phyloP scores from a whole-genome alignment of 768 basidiomycete species.

The Tricholoma sp. region DNA sequence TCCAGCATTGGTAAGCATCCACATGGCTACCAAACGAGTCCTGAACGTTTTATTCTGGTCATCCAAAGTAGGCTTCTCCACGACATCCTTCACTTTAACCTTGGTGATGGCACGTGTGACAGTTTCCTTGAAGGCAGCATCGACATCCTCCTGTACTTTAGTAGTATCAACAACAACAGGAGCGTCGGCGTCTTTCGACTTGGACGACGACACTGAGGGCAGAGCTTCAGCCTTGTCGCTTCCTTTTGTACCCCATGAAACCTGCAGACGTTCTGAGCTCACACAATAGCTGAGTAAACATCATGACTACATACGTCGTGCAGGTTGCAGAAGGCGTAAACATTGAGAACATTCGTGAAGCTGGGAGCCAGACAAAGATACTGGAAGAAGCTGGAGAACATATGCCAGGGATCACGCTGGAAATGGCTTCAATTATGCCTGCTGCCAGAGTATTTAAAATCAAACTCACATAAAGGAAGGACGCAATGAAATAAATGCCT shows the following conservation, averaged over 20 bases:
- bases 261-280: slow-evolving; percentile 31
- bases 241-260: slow-evolving; percentile 94
- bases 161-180: slow-evolving; percentile 84
- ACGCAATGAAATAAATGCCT: slow-evolving; percentile 81
- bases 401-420: slow-evolving; percentile 95
- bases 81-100: slow-evolving; percentile 54
- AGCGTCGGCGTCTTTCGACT: slow-evolving; percentile 66
- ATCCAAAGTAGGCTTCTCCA: slow-evolving; percentile 81
- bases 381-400: slow-evolving; percentile 92
- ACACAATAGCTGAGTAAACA: not conserved
- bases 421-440: not conserved
- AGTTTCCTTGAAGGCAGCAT: slow-evolving; percentile 87
- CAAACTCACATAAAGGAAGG: slow-evolving; percentile 74
- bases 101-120: slow-evolving; percentile 84
- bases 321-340: slow-evolving; percentile 96
- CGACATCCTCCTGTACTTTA: slow-evolving; percentile 81
- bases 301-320: slow-evolving; percentile 58
- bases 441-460: not conserved
- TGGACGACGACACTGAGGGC: slow-evolving; percentile 84
- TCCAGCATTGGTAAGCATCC: slow-evolving; percentile 71
- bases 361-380: slow-evolving; percentile 87
- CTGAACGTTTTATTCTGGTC: slow-evolving; percentile 92
- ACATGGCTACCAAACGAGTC: slow-evolving; percentile 76
- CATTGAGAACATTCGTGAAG: slow-evolving; percentile 93
- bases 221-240: slow-evolving; percentile 91